Evolutionary conservation across 306 rosid genomes (phyloP).

Genomic region (Luffa acutangula): DNA sequence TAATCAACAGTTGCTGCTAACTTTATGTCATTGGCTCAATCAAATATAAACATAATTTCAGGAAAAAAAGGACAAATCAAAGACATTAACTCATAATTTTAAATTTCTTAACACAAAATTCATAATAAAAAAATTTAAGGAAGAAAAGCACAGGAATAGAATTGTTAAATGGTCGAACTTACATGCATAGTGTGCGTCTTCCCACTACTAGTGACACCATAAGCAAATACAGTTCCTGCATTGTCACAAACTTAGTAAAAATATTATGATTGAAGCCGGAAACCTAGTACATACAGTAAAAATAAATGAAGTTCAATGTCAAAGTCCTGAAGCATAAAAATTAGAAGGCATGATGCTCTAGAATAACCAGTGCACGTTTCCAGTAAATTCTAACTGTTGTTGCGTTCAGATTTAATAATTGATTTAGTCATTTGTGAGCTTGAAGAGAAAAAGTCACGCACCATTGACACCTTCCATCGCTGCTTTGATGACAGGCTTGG

Average conservation of each 20-base stretch:
- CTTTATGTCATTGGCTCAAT: background rate
- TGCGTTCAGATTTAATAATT: background rate
- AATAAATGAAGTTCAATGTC: background rate
- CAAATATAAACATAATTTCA: background rate
- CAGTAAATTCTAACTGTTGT: background rate
- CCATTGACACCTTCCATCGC: constrained; percentile 99
- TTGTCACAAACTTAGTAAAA: background rate
- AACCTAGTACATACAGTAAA: background rate
- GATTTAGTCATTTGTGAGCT: background rate
- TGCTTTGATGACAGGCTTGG: constrained; percentile 90
- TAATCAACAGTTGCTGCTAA: background rate
- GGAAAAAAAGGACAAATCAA: background rate
- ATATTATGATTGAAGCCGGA: background rate
- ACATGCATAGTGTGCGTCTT: constrained; percentile 99
- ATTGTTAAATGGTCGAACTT: constrained; percentile 27
- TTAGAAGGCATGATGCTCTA: background rate
- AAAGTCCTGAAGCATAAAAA: background rate
- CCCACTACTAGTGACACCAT: constrained; percentile 99
- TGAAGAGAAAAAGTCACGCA: constrained; percentile 19
- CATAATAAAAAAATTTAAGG: background rate
- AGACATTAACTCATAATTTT: background rate
- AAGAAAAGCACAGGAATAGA: constrained; percentile 7
- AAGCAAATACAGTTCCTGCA: constrained; percentile 97
- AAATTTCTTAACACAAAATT: background rate
- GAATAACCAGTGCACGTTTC: background rate